phyloP scores from a whole-genome alignment of 805 yeast genomes.

The Clavispora phyllophila region DNA sequence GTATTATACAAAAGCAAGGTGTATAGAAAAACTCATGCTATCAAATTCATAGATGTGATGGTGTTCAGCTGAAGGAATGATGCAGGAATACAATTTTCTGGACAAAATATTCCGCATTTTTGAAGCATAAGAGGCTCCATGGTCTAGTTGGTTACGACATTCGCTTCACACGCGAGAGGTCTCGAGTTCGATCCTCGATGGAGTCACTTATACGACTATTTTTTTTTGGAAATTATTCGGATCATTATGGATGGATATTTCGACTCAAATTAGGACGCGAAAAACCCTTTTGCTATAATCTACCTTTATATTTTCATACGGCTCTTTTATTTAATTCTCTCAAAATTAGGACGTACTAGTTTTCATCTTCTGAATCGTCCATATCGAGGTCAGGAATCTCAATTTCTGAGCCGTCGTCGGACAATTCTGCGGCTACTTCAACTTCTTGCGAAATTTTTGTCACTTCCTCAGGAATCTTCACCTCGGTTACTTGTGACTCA shows the following conservation, averaged over 20 bases:
- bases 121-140: conserved; percentile 11
- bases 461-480: background rate
- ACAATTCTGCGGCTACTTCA: background rate
- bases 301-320: background rate
- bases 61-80: too few relatives aligned
- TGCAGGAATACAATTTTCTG: too few relatives aligned
- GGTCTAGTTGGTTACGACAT: conserved; percentile 19
- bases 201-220: too few relatives aligned
- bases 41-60: background rate
- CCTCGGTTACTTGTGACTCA: conserved; percentile 2
- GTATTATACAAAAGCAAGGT: background rate
- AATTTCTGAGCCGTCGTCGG: conserved; percentile 34
- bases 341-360: background rate
- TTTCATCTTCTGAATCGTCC: conserved; percentile 39
- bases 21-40: too few relatives aligned
- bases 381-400: conserved; percentile 47
- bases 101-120: too few relatives aligned
- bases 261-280: too few relatives aligned
- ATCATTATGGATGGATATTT: too few relatives aligned
- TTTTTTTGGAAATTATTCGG: too few relatives aligned
- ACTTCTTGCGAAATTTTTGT: background rate
- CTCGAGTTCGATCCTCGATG: conserved; percentile 20
- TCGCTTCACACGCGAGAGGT: conserved; percentile 19
- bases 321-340: background rate
- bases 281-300: too few relatives aligned